Evolutionary conservation across 164 flowering plant genomes (phyloP).

Genomic region (Cinnamomum chago): DNA sequence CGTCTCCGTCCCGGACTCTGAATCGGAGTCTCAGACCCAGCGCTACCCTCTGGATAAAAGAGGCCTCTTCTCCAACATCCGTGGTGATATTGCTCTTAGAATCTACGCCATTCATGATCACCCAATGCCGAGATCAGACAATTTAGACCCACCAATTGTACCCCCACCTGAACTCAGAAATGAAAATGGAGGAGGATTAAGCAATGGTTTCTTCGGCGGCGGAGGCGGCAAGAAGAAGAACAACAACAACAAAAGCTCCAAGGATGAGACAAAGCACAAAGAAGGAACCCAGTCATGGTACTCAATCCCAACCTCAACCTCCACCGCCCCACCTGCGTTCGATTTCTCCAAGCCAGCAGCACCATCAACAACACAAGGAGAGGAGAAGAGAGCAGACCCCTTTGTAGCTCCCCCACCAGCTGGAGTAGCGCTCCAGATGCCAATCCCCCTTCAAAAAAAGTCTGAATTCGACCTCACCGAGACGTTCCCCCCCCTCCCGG

Average conservation of each 20-base stretch:
- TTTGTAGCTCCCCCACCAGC: constrained; percentile 27
- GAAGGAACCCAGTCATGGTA: constrained; percentile 50
- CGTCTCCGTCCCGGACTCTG: constrained; percentile 45
- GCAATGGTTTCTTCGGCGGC: neutral
- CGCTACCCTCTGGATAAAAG: constrained; percentile 87
- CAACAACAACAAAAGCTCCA: constrained; percentile 25
- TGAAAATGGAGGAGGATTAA: neutral
- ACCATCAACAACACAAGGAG: neutral
- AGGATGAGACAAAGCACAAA: constrained; percentile 28
- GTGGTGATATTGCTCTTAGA: constrained; percentile 68
- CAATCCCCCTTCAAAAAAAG: constrained; percentile 36
- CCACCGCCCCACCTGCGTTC: neutral
- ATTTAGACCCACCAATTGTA: neutral
- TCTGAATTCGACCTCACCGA: constrained; percentile 62
- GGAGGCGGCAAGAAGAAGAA: neutral
- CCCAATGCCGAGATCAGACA: neutral
- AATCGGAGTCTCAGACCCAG: constrained; percentile 43
- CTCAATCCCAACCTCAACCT: constrained; percentile 34
- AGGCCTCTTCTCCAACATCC: constrained; percentile 67
- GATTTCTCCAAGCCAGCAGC: constrained; percentile 2
- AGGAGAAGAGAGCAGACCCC: constrained; percentile 38
- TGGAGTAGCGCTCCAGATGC: constrained; percentile 17
- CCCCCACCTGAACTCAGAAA: neutral
- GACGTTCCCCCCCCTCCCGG: constrained; percentile 77
- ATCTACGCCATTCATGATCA: constrained; percentile 29